Evolutionary conservation across 306 rosid genomes (phyloP), one percentile per base, ranked within the genome.

Genomic region (Fragaria vesca): DNA sequence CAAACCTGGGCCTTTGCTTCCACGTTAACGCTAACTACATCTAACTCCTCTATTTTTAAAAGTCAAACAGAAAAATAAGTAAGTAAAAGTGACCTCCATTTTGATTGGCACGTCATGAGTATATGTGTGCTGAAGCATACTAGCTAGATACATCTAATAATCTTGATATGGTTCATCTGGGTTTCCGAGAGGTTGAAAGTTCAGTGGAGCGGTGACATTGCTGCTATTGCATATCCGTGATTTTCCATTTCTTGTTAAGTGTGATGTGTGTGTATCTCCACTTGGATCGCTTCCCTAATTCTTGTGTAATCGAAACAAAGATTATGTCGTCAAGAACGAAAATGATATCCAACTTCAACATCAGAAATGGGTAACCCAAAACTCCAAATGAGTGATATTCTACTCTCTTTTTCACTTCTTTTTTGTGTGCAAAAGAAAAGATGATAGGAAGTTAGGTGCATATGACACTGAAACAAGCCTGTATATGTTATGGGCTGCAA

Each of bases 241-340:
- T 6, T 32, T 65, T 34, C 24, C 21, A 13, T 30, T 28, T 60
- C 18, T 32, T 13, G 11, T 15, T 12, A 5, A 63, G 42, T 62
- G 69, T 30, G 43, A 30, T 63, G 12, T 65, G 69, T 15, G 45
- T 34, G 69, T 65, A 65, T 65, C n/a, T 65, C 69, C 69, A 16
- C 24, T 65, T 65, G 69, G 6, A 65, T 43, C 69, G 16, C 45
- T 63, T 20, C 11, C 11, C 2, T 0, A 13, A 15, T 32, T 32
- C 68, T 5, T 13, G 6, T 30, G 32, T 30, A 0, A 32, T 1
- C 3, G 2, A 32, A 65, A 34, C 3, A 61, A 26, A 26, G 67
- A 65, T 65, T 16, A 12, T 30, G 45, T 65, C 9, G 21, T 34
- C 21, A 65, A 34, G 21, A 15, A 34, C 6, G 4, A 65, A 5